Percentiles rank a stretch among this genome's conserved stretches.
These are phyloP conservation scores for Cyberlindnera suaveolens DNA, from an alignment of 805 yeast species.

Conservation along the genomic window DNA sequence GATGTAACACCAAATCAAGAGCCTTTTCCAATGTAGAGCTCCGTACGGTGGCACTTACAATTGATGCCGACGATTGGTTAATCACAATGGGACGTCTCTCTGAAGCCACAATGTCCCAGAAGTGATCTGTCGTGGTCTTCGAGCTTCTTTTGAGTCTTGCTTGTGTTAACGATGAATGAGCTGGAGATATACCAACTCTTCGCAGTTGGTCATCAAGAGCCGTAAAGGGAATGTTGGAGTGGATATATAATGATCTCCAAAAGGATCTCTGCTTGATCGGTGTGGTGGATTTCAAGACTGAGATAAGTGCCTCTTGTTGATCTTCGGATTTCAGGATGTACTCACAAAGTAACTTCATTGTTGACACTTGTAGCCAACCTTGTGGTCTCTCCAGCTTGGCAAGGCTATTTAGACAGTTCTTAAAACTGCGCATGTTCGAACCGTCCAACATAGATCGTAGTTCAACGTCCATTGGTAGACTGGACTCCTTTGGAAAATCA, in stretches of 20 bases:
- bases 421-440: constrained; percentile 9
- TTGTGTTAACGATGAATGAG: constrained; percentile 2
- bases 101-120: constrained; percentile 8
- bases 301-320: constrained; percentile 1
- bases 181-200: background rate
- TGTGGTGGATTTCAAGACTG: constrained; percentile 1
- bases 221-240: constrained; percentile 5
- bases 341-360: constrained; percentile 8
- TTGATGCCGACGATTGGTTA: constrained; percentile 6
- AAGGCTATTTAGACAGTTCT: constrained; percentile 10
- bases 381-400: background rate
- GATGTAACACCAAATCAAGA: constrained; percentile 8
- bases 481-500: constrained; percentile 13
- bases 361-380: constrained; percentile 13
- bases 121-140: constrained; percentile 3
- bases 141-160: constrained; percentile 7
- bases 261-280: constrained; percentile 4
- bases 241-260: constrained; percentile 11
- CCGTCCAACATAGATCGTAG: constrained; percentile 11
- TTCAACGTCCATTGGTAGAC: constrained; percentile 9
- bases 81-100: constrained; percentile 6
- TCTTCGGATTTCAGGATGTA: constrained; percentile 7
- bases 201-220: constrained; percentile 3
- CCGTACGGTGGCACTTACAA: constrained; percentile 7
- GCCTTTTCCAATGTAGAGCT: constrained; percentile 2